These are phyloP conservation scores for Miscanthus sacchariflorus DNA, from an alignment of 202 grass and related monocot species.

Conservation along the genomic window DNA sequence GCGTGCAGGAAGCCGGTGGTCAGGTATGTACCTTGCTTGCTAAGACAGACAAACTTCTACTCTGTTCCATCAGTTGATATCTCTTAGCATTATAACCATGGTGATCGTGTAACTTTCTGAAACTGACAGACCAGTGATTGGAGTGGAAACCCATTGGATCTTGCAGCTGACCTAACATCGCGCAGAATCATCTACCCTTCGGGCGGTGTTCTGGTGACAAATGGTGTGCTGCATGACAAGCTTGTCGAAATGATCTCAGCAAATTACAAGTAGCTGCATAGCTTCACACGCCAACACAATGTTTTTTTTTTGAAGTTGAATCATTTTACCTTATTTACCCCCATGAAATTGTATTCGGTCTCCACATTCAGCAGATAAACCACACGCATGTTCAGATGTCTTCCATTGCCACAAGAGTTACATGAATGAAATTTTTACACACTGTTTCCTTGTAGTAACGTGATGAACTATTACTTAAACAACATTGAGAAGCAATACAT, in stretches of 20 bases:
- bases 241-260: slow-evolving; percentile 78
- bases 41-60: slow-evolving; percentile 5
- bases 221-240: slow-evolving; percentile 69
- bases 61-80: slow-evolving; percentile 14
- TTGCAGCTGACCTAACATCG: slow-evolving; percentile 73
- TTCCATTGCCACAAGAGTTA: slow-evolving; percentile 8
- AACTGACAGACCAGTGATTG: slow-evolving; percentile 89
- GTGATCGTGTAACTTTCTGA: slow-evolving; percentile 30
- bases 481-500: slow-evolving; percentile 28
- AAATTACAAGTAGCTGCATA: slow-evolving; percentile 52
- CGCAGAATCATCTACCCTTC: slow-evolving; percentile 82
- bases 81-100: neutral
- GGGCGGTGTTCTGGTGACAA: slow-evolving; percentile 82
- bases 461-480: neutral
- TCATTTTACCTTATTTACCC: neutral
- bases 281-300: neutral
- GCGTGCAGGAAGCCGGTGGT: slow-evolving; percentile 88
- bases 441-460: neutral
- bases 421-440: neutral
- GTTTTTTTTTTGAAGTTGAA: neutral
- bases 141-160: slow-evolving; percentile 69
- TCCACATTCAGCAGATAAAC: neutral
- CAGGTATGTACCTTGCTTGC: slow-evolving; percentile 51
- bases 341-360: neutral
- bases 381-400: neutral